These are phyloP conservation scores for Aureobasidium sp. DNA, from an alignment of 2,329 filamentous ascomycete species.

Conservation along the genomic window DNA sequence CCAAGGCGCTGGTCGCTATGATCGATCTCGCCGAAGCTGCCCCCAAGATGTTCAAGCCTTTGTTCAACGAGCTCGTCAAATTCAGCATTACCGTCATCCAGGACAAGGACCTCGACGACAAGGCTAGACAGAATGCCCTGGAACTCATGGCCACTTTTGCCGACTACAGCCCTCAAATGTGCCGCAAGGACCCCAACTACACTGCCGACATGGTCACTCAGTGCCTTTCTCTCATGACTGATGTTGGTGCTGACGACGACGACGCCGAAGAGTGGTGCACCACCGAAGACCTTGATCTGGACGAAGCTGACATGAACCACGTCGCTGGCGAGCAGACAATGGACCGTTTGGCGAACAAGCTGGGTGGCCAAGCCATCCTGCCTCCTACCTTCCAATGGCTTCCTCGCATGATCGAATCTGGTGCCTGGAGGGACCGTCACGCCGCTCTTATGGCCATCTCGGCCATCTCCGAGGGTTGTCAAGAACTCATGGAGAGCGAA, in stretches of 20 bases:
- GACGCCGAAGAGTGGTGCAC: slow-evolving; percentile 90
- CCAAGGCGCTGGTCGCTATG: slow-evolving; percentile 79
- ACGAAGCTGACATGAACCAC: slow-evolving; percentile 95
- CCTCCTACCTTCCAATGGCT: slow-evolving; percentile 95
- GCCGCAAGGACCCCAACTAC: slow-evolving; percentile 86
- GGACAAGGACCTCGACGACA: slow-evolving; percentile 87
- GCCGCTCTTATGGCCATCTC: slow-evolving; percentile 98
- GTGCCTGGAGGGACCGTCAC: slow-evolving; percentile 89
- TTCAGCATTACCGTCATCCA: slow-evolving; percentile 92
- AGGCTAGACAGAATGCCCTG: slow-evolving; percentile 86
- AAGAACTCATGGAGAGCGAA: slow-evolving; percentile 91
- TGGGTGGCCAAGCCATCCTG: slow-evolving; percentile 87
- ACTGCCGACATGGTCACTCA: slow-evolving; percentile 97
- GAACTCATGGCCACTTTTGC: slow-evolving; percentile 98
- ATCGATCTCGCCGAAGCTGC: slow-evolving; percentile 93
- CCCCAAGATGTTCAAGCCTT: slow-evolving; percentile 91
- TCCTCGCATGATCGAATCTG: slow-evolving; percentile 93
- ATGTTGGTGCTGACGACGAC: slow-evolving; percentile 89
- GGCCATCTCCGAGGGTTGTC: slow-evolving; percentile 94
- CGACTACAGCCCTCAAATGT: slow-evolving; percentile 89
- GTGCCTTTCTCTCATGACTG: slow-evolving; percentile 95
- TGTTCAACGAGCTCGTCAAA: slow-evolving; percentile 88
- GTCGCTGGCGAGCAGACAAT: slow-evolving; percentile 97
- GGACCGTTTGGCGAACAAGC: slow-evolving; percentile 94
- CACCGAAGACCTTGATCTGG: slow-evolving; percentile 87